Conservation (phyloP, 2,329 filamentous ascomycete species). For the Calonectria leucothoes region DNA sequence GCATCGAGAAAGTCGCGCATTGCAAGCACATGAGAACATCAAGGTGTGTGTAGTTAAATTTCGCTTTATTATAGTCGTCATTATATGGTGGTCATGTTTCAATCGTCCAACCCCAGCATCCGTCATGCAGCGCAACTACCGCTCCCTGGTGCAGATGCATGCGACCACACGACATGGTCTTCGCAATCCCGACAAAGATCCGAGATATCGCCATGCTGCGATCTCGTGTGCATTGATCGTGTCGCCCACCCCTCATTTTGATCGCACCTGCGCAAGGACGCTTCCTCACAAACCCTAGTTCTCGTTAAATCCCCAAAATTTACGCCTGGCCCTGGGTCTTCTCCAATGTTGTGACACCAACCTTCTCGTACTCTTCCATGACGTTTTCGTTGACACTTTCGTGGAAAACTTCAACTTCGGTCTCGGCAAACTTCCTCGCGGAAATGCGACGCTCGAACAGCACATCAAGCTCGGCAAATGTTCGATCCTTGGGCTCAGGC, state of each 20-base stretch:
- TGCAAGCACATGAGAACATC: background rate
- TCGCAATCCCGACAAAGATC: slow-evolving; percentile 39
- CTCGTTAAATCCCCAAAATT: slow-evolving; percentile 20
- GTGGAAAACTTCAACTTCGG: slow-evolving; percentile 67
- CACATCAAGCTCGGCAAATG: slow-evolving; percentile 87
- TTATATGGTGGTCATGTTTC: slow-evolving; percentile 17
- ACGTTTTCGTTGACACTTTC: slow-evolving; percentile 61
- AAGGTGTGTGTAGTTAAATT: background rate
- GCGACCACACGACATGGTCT: background rate
- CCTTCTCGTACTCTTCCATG: slow-evolving; percentile 60
- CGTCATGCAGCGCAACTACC: slow-evolving; percentile 6
- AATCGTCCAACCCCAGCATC: slow-evolving; percentile 22
- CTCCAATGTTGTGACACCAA: slow-evolving; percentile 34
- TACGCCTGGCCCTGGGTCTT: slow-evolving; percentile 29
- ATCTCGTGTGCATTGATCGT: slow-evolving; percentile 29
- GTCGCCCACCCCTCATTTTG: slow-evolving; percentile 19
- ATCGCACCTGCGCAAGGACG: background rate
- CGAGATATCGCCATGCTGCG: slow-evolving; percentile 40
- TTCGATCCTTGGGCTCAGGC: slow-evolving; percentile 82
- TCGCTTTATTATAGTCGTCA: slow-evolving; percentile 12
- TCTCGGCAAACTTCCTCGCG: slow-evolving; percentile 77
- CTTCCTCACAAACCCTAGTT: slow-evolving; percentile 12
- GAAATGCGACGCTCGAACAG: slow-evolving; percentile 81
- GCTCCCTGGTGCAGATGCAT: slow-evolving; percentile 10
- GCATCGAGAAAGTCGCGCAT: background rate